phyloP scores from a whole-genome alignment of 1,284 basidiomycete genomes.

The Phellopilus nigrolimitatus region DNA sequence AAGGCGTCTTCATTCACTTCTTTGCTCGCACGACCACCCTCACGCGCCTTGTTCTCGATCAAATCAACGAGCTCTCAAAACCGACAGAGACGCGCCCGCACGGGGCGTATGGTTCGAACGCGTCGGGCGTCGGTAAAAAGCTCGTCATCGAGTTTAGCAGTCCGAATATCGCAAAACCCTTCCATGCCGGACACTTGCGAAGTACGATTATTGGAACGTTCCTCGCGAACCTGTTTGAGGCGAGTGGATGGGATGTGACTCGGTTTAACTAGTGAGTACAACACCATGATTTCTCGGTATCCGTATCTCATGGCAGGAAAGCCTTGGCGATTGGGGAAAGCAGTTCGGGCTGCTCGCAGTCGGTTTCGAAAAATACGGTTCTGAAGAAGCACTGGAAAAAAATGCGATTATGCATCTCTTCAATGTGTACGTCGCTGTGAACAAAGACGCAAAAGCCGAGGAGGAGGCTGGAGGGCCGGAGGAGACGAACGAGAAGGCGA shows the following conservation, averaged over 20 bases:
- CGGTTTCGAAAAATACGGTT: conserved; percentile 91
- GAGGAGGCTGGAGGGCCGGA: conserved; percentile 29
- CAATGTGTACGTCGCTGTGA: conserved; percentile 93
- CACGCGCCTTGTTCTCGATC: conserved; percentile 71
- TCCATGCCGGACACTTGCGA: conserved; percentile 96
- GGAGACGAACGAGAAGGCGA: conserved; percentile 62
- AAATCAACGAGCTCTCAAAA: conserved; percentile 72
- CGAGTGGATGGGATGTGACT: conserved; percentile 89
- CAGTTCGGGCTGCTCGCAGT: conserved; percentile 84
- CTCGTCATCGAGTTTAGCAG: conserved; percentile 88
- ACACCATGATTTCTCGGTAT: background rate
- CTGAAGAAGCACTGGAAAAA: conserved; percentile 74
- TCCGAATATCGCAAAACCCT: conserved; percentile 98
- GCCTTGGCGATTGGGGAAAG: conserved; percentile 89
- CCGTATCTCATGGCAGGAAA: background rate
- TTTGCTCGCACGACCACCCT: conserved; percentile 69
- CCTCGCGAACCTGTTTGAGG: conserved; percentile 86
- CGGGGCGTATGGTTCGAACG: conserved; percentile 67
- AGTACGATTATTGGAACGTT: conserved; percentile 98
- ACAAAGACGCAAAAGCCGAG: conserved; percentile 74
- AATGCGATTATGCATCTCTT: conserved; percentile 96
- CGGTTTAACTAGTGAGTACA: conserved; percentile 74
- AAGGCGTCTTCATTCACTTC: conserved; percentile 84
- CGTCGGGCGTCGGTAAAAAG: conserved; percentile 75
- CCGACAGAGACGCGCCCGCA: conserved; percentile 27